A percentile compares a stretch with the other conserved stretches of the same genome.
These are phyloP conservation scores for Limtongia smithiae DNA, from an alignment of 805 yeast species.

Conservation along the genomic window DNA sequence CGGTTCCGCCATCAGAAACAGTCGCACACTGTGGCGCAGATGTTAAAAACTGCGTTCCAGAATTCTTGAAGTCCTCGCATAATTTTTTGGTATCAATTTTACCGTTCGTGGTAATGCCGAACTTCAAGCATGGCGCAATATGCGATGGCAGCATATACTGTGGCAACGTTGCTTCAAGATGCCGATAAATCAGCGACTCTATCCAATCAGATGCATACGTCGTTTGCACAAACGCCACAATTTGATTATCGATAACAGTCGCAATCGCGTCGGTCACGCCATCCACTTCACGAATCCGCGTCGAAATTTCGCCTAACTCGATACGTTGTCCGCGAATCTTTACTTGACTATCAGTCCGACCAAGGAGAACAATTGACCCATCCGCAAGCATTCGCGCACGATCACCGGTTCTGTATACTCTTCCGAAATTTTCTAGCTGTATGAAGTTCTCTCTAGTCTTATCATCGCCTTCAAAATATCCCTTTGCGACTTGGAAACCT, in stretches of 20 bases:
- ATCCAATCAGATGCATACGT: background rate
- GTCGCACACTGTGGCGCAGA: no score
- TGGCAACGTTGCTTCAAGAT: constrained; percentile 14
- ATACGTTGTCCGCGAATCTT: constrained; percentile 35
- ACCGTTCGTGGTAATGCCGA: constrained; percentile 29
- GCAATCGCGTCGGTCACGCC: constrained; percentile 20
- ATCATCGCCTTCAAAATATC: constrained; percentile 30
- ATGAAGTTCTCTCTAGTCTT: constrained; percentile 27
- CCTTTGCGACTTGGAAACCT: constrained; percentile 33
- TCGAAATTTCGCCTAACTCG: constrained; percentile 34
- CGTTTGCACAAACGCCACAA: constrained; percentile 7
- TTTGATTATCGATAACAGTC: constrained; percentile 1
- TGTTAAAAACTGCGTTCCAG: no score
- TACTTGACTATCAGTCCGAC: constrained; percentile 34
- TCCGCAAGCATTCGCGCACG: constrained; percentile 30
- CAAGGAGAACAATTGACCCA: constrained; percentile 31
- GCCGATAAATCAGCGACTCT: constrained; percentile 1
- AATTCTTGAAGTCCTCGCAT: background rate
- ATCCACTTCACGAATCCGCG: constrained; percentile 1
- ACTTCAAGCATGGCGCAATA: constrained; percentile 6
- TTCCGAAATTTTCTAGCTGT: constrained; percentile 13
- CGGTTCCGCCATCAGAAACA: no score
- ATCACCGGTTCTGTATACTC: constrained; percentile 30
- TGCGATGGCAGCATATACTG: constrained; percentile 30
- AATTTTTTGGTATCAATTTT: constrained; percentile 19